These are phyloP conservation scores for Penicillium freii DNA, from an alignment of 2,329 filamentous ascomycete genomes.

Conservation along the genomic window DNA sequence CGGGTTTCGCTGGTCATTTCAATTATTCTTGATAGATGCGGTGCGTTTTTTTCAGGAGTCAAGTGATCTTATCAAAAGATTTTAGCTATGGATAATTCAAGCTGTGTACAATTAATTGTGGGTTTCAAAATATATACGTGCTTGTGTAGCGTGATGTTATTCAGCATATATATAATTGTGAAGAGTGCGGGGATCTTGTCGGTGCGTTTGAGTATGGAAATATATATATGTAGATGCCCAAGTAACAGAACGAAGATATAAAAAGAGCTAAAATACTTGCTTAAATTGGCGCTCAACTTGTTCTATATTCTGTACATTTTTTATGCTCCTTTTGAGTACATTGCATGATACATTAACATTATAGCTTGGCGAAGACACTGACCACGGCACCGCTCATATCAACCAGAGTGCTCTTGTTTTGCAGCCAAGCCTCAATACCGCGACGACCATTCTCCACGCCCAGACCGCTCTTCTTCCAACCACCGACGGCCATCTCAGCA, in stretches of 20 bases:
- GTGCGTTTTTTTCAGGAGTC: neutral
- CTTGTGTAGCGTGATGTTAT: no score
- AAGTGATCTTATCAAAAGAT: neutral
- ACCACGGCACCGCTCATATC: slow-evolving; percentile 71
- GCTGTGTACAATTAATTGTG: neutral
- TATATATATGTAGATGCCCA: neutral
- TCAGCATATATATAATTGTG: neutral
- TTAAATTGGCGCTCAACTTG: neutral
- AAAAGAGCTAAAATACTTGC: neutral
- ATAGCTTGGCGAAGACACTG: slow-evolving; percentile 72
- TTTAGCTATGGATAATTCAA: neutral
- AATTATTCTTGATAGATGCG: neutral
- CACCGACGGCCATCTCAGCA: slow-evolving; percentile 87
- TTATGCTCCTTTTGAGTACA: neutral
- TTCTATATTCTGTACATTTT: neutral
- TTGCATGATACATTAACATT: slow-evolving; percentile 22
- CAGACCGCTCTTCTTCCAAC: slow-evolving; percentile 87
- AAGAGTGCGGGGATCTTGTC: neutral
- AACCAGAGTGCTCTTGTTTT: slow-evolving; percentile 84
- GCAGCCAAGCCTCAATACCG: slow-evolving; percentile 77
- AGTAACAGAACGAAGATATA: neutral
- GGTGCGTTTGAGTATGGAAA: no score
- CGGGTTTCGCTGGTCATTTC: slow-evolving; percentile 2
- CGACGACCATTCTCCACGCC: slow-evolving; percentile 82
- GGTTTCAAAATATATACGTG: neutral